Conservation (phyloP, 1,139 yeast species). For the Eremothecium coryli region DNA sequence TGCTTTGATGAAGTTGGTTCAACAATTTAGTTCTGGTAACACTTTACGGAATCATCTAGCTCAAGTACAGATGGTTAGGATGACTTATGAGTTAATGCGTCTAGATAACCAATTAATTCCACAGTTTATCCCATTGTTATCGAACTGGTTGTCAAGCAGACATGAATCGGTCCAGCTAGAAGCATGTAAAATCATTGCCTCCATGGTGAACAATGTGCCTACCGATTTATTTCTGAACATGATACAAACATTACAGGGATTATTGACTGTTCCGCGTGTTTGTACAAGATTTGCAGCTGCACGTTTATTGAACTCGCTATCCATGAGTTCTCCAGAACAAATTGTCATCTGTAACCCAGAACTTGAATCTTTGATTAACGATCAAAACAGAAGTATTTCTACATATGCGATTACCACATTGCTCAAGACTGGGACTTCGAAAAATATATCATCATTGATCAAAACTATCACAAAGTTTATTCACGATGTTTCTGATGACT, state of each 20-base stretch:
- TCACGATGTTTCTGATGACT: slow-evolving; percentile 93
- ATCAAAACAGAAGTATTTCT: slow-evolving; percentile 84
- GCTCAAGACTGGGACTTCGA: slow-evolving; percentile 89
- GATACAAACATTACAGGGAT: slow-evolving; percentile 60
- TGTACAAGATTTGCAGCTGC: slow-evolving; percentile 90
- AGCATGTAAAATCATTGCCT: slow-evolving; percentile 77
- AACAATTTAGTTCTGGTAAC: slow-evolving; percentile 52
- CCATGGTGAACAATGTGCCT: slow-evolving; percentile 44
- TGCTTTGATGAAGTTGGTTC: slow-evolving; percentile 87
- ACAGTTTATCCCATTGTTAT: slow-evolving; percentile 54
- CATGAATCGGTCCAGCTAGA: slow-evolving; percentile 88
- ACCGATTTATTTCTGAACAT: slow-evolving; percentile 60
- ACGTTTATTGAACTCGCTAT: slow-evolving; percentile 76
- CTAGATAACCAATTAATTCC: slow-evolving; percentile 26
- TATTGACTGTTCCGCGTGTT: slow-evolving; percentile 81
- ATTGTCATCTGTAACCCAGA: slow-evolving; percentile 67
- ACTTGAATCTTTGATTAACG: slow-evolving; percentile 78
- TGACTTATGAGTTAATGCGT: slow-evolving; percentile 57
- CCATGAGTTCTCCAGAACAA: slow-evolving; percentile 72
- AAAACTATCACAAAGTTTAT: slow-evolving; percentile 79
- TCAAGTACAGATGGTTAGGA: slow-evolving; percentile 75
- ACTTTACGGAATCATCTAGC: slow-evolving; percentile 68
- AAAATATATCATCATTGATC: slow-evolving; percentile 82
- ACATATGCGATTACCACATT: slow-evolving; percentile 97
- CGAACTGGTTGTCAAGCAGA: slow-evolving; percentile 68